phyloP scores from a whole-genome alignment of 352 stramenopile genomes.

The Globisporangium sylvaticum region DNA sequence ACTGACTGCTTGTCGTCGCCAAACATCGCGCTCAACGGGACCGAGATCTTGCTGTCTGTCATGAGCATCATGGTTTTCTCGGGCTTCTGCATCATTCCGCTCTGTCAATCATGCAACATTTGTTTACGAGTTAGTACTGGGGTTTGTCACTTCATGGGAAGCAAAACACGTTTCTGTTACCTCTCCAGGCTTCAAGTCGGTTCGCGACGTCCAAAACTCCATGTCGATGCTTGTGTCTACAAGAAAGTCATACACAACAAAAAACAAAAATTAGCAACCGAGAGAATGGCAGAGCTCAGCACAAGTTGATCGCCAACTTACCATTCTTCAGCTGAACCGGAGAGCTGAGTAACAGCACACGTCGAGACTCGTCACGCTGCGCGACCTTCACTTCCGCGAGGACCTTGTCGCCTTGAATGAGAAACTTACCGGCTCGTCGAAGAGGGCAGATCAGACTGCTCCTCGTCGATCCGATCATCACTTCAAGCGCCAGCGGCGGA shows the following conservation, averaged over 20 bases:
- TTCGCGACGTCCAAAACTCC: conserved; percentile 75
- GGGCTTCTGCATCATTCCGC: conserved; percentile 29
- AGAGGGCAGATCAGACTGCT: conserved; percentile 82
- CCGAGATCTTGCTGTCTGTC: conserved; percentile 78
- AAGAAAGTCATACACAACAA: background rate
- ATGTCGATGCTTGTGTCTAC: conserved; percentile 77
- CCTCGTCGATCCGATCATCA: conserved; percentile 62
- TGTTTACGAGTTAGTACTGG: background rate
- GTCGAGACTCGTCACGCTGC: conserved; percentile 78
- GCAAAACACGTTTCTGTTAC: conserved; percentile 13
- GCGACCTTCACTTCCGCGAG: conserved; percentile 87
- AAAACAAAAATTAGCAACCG: background rate
- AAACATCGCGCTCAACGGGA: conserved; percentile 79
- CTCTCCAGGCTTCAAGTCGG: conserved; percentile 41
- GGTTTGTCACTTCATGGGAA: background rate
- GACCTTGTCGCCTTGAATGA: conserved; percentile 84
- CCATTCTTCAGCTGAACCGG: conserved; percentile 87
- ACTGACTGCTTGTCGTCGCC: conserved; percentile 75
- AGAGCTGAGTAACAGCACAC: conserved; percentile 81
- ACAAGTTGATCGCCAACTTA: conserved; percentile 23
- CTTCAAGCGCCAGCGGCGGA: conserved; percentile 78
- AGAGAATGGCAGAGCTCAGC: background rate
- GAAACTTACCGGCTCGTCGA: conserved; percentile 81
- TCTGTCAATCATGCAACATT: conserved; percentile 18
- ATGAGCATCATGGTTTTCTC: conserved; percentile 46